Base-by-base conservation (phyloP, 108 stramenopile species). In the Hondaea fermentalgiana region DNA sequence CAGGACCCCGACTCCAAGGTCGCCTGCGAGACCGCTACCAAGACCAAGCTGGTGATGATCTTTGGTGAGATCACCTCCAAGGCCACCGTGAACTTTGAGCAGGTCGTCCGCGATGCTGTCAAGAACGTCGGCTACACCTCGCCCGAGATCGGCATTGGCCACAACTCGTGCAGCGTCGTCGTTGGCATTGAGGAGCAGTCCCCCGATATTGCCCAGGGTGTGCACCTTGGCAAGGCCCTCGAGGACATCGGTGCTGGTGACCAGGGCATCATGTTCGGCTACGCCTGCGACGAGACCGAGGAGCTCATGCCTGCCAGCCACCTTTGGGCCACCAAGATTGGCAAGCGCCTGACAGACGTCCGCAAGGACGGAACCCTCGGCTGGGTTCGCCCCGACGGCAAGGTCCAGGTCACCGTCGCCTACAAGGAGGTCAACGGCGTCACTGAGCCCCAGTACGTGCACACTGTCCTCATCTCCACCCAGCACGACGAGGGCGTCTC, bases 221-320 rank as follows among this genome's bases (percentile, higher is more conserved):
- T 93, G 35, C 94, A 94, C 91, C 29, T 88, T 16, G 90, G 87
- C 42, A 72, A 42, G 59, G 25, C 90, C 58, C 49, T 93, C 43
- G 94, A 94, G 87, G 94, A 95, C 88, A 91, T 94, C 58, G 94
- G 94, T 25, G 94, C 94, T 47, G 94, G 94, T 16, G 94, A 95
- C 93, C 94, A 95, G 92, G 94, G 94, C 43, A 94, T 94, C 93
- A 95, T 95, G 94, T 95, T 95, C 88, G 94, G 94, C 43, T 95
- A 93, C 88, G 94, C 94, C 87, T 91, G 92, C 25, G 92, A 95
- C 72, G 94, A 95, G 94, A 95, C 94, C 45, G 91, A 90, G 44
- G 71, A 87, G 87, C 87, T 93, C 59, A 95, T 95, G 94, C 94
- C 94, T 25, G 89, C 94, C 35, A 93, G 93, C 53, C 94, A 94